Evolutionary conservation across 257 asterid genomes (phyloP), one percentile per base, ranked within the genome.

Genomic region (Avicennia marina): DNA sequence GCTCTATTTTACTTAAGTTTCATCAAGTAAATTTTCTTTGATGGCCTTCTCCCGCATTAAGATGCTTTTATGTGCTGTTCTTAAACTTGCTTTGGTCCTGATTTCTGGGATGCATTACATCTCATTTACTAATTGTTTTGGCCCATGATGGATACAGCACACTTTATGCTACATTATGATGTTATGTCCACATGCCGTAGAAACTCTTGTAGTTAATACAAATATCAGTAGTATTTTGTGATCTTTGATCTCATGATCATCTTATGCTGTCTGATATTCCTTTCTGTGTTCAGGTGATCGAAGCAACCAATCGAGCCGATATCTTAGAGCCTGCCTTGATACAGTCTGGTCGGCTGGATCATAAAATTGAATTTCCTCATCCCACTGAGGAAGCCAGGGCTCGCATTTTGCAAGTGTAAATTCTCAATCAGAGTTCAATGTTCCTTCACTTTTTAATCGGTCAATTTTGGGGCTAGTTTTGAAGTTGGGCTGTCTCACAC

Each of bases 261-360:
- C n/a, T n/a, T n/a, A n/a, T n/a, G n/a, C n/a, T 39, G 33, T 41
- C 19, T 36, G 13, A 20, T 11, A 11, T 53, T 46, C 3, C 12
- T 64, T 22, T 32, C 49, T 26, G n/a, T 66, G 54, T 62, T 58
- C 76, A 87, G 98, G 94, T 91, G 33, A 91, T 91, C 66, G 98
- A 96, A 40, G 98, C 98, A 26, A 91, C 98, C 11, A 91, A 91
- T 65, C 74, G 98, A 68, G 96, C 95, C 42, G 98, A 91, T 76
- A 83, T 91, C 61, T 72, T 91, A 55, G 98, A 91, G 77, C 98
- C 98, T 66, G 96, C 98, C 31, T 72, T 91, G 25, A 79, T 91
- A 95, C 74, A 96, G 9, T 85, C 98, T 59, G 98, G 98, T 61
- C 83, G 96, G 41, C 75, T 91, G 74, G 98, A 91, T 81, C 98